Evolutionary conservation across 768 basidiomycete genomes (phyloP).

Genomic region (Suillus weaverae): DNA sequence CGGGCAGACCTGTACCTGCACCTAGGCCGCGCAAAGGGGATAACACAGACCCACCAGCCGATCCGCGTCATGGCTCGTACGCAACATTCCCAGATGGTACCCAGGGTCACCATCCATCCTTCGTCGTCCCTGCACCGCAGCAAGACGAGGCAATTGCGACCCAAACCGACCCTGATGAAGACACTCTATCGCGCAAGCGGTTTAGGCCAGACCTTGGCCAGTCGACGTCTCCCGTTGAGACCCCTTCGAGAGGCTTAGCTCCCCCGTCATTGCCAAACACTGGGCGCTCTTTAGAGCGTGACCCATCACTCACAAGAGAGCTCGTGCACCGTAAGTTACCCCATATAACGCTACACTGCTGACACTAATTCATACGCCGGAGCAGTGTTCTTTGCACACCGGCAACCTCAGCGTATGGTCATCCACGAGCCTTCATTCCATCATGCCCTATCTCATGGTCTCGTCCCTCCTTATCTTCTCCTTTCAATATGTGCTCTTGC

Average conservation of each 20-base stretch:
- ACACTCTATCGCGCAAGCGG: constrained; percentile 48
- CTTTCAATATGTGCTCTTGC: constrained; percentile 78
- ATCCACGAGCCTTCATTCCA: constrained; percentile 81
- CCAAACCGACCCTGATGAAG: constrained; percentile 37
- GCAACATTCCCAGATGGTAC: constrained; percentile 18
- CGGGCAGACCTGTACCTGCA: constrained; percentile 79
- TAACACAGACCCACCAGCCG: constrained; percentile 26
- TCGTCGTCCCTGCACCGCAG: constrained; percentile 6
- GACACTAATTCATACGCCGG: constrained; percentile 6
- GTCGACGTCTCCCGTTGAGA: constrained; percentile 35
- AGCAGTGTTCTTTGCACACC: constrained; percentile 80
- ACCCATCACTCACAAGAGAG: constrained; percentile 66
- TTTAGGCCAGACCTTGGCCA: constrained; percentile 45
- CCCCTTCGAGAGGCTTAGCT: constrained; percentile 35
- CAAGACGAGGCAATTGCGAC: constrained; percentile 18
- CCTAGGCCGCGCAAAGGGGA: constrained; percentile 53
- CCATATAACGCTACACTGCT: neutral
- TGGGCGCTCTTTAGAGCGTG: constrained; percentile 50
- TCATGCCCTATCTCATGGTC: constrained; percentile 60
- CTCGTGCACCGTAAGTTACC: constrained; percentile 65
- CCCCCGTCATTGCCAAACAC: constrained; percentile 34
- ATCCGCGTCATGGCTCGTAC: constrained; percentile 22
- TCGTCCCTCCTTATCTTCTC: constrained; percentile 69
- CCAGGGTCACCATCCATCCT: constrained; percentile 16
- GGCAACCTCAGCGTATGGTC: constrained; percentile 73